These are phyloP conservation scores for Diplodia intermedia DNA, from an alignment of 2,329 filamentous ascomycete species.

Conservation along the genomic window DNA sequence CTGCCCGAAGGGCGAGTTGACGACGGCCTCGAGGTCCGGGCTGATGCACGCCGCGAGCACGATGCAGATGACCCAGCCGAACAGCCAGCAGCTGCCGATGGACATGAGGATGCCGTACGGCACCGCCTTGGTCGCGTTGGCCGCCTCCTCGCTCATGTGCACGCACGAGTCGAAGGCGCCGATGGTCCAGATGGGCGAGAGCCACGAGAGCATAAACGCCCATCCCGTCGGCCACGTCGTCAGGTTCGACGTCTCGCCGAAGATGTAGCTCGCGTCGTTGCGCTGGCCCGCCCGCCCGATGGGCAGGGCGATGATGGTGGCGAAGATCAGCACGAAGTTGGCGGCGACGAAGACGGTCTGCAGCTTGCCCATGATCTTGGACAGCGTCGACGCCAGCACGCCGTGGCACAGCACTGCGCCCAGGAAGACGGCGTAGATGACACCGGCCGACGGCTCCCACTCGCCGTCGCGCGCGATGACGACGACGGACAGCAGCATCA, in stretches of 20 bases:
- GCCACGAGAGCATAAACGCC: slow-evolving; percentile 66
- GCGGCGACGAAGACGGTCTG: slow-evolving; percentile 63
- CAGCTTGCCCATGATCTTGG: slow-evolving; percentile 65
- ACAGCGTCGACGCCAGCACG: slow-evolving; percentile 60
- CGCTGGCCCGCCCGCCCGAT: slow-evolving; percentile 38
- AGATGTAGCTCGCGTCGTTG: slow-evolving; percentile 57
- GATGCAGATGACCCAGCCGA: slow-evolving; percentile 65
- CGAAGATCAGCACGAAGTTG: slow-evolving; percentile 63
- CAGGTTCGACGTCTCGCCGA: slow-evolving; percentile 62
- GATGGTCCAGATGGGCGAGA: slow-evolving; percentile 68
- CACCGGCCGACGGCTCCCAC: slow-evolving; percentile 63
- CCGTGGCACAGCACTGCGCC: slow-evolving; percentile 62
- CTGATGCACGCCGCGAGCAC: slow-evolving; percentile 65
- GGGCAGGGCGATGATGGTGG: slow-evolving; percentile 57
- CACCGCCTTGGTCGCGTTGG: slow-evolving; percentile 65
- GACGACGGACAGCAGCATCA: slow-evolving; percentile 66
- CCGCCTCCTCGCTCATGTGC: slow-evolving; percentile 67
- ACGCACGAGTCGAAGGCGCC: slow-evolving; percentile 62
- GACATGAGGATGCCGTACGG: slow-evolving; percentile 66
- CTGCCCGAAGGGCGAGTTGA: slow-evolving; percentile 62
- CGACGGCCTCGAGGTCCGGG: slow-evolving; percentile 58
- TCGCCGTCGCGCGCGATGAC: slow-evolving; percentile 63
- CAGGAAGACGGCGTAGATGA: slow-evolving; percentile 65
- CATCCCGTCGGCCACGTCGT: slow-evolving; percentile 58
- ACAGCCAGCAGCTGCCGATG: slow-evolving; percentile 61